Evolutionary conservation across 2,329 filamentous ascomycete species (phyloP).

Genomic region (Clonostachys rosea): DNA sequence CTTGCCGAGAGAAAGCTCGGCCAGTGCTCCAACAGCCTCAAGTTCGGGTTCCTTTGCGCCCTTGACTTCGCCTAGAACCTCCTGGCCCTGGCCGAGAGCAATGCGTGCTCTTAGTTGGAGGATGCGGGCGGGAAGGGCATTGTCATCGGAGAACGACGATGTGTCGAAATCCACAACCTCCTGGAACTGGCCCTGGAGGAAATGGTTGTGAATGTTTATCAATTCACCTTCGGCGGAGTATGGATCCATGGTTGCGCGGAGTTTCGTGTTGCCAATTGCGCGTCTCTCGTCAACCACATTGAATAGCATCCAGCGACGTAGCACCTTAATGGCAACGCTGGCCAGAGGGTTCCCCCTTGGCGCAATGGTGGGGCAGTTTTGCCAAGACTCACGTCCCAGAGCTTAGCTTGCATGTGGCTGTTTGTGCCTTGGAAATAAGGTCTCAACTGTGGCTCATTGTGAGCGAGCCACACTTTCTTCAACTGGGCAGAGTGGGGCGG

Average conservation of each 20-base stretch:
- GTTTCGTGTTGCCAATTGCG: too few species aligned
- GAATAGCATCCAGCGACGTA: too few species aligned
- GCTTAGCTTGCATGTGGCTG: constrained; percentile 10
- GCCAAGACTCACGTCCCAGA: constrained; percentile 6
- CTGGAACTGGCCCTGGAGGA: constrained; percentile 80
- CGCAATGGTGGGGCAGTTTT: constrained; percentile 16
- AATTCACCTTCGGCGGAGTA: constrained; percentile 69
- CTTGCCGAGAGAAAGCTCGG: constrained; percentile 59
- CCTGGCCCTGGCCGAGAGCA: constrained; percentile 71
- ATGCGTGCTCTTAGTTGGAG: constrained; percentile 79
- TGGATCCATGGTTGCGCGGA: constrained; percentile 50
- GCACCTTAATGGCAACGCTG: too few species aligned
- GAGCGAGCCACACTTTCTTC: constrained; percentile 15
- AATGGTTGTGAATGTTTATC: constrained; percentile 67
- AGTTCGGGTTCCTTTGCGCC: constrained; percentile 67
- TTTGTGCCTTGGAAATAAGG: constrained; percentile 13
- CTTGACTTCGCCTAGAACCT: constrained; percentile 66
- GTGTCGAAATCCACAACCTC: constrained; percentile 83
- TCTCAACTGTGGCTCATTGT: constrained; percentile 13
- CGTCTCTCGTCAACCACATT: too few species aligned
- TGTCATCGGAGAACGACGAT: constrained; percentile 71
- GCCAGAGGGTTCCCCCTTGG: too few species aligned
- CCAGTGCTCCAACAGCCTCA: constrained; percentile 71
- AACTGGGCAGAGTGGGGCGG: constrained; percentile 24
- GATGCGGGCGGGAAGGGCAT: constrained; percentile 70